Base-by-base conservation (phyloP, 73 alveolate genomes). In the Diophrys sp. region DNA sequence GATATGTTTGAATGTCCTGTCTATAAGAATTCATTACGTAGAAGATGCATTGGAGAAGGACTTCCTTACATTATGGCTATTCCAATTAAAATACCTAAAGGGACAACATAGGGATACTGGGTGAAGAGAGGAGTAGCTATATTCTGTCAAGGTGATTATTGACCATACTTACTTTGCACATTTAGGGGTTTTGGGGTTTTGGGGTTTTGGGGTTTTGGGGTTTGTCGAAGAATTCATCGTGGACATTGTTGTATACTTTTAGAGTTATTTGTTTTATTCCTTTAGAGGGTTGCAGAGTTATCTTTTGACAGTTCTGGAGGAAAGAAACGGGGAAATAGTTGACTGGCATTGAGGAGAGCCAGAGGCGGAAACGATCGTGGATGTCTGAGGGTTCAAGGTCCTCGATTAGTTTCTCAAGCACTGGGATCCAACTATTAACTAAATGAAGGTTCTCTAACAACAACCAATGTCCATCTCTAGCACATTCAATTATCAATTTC, bases 311-410 rank as follows among this genome's bases (percentile, higher is more conserved):
- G 54, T 75, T 69, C 70, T 87, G 82, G 26, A 87, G 77, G 33
- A 87, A 80, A 54, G 87, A 67, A 18, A 87, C 90, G 0, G 94
- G 90, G 81, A 87, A 80, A 34, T 87, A 80, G 55, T 80, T 78
- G 24, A 75, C 94, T 0, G 94, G 90, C 94, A 74, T 87, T n/a
- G 87, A 55, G 0, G 94, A 87, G 2, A 87, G 70, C 94, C 94
- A 87, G 32, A 87, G 73, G 27, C 94, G 56, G 53, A 87, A 87
- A 44, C 54, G 75, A 25, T 72, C 73, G 54, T 72, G 84, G n/a
- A 87, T 74, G 2, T n/a, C 31, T 31, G 57, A 55, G 0, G 77
- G 30, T 27, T 77, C 71, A 2, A 77, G 32, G 24, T 57, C 28
- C 23, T 77, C 70, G 27, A 87, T 75, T 75, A 74, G 80, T 78